Conservation (phyloP, 176 grass and related monocot species). For the Oryza punctata region DNA sequence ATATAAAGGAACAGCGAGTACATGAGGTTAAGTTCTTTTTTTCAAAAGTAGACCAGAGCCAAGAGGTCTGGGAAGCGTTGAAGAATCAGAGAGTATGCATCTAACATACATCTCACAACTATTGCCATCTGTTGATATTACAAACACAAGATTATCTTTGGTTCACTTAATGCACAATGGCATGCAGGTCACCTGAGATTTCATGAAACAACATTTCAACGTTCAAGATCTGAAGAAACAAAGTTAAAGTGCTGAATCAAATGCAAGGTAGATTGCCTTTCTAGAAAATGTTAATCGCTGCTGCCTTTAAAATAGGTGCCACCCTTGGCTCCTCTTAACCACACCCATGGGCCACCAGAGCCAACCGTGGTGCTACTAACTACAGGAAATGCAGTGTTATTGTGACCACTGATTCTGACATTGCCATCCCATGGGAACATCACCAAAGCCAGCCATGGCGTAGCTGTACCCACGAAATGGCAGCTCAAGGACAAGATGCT, state of each 20-base stretch:
- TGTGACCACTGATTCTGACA: neutral
- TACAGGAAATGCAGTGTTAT: neutral
- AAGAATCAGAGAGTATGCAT: constrained; percentile 13
- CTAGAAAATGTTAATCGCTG: neutral
- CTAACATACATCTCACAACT: constrained; percentile 10
- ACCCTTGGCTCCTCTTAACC: neutral
- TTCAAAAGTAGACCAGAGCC: constrained; percentile 3
- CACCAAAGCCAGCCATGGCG: neutral
- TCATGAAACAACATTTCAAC: neutral
- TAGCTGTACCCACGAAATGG: neutral
- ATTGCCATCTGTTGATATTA: neutral
- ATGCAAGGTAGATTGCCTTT: neutral
- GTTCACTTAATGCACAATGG: neutral
- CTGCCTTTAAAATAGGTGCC: neutral
- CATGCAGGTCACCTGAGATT: neutral
- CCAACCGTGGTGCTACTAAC: neutral
- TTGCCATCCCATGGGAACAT: neutral
- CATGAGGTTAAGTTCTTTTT: neutral
- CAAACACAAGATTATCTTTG: constrained; percentile 1
- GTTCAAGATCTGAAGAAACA: constrained; percentile 1
- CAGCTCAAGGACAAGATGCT: neutral
- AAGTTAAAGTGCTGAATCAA: neutral
- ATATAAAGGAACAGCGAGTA: constrained; percentile 11
- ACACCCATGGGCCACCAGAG: neutral
- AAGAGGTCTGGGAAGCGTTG: constrained; percentile 7